Base-by-base conservation (phyloP, 1,284 basidiomycete genomes). In the Polyporus tsugae region DNA sequence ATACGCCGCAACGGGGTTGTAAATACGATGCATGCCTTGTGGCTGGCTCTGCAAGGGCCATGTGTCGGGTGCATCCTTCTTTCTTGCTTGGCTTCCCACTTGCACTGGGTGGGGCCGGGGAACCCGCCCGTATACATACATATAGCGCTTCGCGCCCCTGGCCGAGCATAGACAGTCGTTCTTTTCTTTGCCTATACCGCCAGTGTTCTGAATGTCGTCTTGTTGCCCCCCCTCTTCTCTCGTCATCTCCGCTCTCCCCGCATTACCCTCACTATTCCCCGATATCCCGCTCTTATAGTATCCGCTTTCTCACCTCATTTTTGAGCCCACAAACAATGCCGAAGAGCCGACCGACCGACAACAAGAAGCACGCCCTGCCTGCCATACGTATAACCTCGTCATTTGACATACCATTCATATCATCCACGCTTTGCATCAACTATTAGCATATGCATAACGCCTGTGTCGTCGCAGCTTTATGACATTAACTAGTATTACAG, bases 401-500 rank as follows among this genome's bases (percentile, higher is more conserved):
- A 9, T 11, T 49, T 33, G 39, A 39, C 29, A 65, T 35, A 35
- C 44, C 52, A 25, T 17, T 19, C 36, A 60, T 57, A 36, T 15
- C 60, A 57, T 46, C 33, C 38, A 62, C 52, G 52, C 42, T 68
- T 53, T 70, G 67, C 62, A 60, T 67, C 61, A 38, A 11, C 35
- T 13, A 64, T 61, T 70, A 70, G 60, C 69, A 65, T 72, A 72
- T 67, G 60, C 69, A 65, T 72, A 72, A 69, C 69, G 71, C 65
- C 71, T 70, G 71, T 70, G 69, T 68, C 69, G 67, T 70, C 69
- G 67, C 66, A 67, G 59, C 25, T 68, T 61, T 69, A 70, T 72
- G 69, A 72, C 69, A 69, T 64, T 70, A 69, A 72, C 66, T 65
- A 65, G 62, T 70, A 65, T 69, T 67, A 65, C 65, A 62, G 25